phyloP scores from a whole-genome alignment of 257 asterid genomes.

The Solanum medicagineum region DNA sequence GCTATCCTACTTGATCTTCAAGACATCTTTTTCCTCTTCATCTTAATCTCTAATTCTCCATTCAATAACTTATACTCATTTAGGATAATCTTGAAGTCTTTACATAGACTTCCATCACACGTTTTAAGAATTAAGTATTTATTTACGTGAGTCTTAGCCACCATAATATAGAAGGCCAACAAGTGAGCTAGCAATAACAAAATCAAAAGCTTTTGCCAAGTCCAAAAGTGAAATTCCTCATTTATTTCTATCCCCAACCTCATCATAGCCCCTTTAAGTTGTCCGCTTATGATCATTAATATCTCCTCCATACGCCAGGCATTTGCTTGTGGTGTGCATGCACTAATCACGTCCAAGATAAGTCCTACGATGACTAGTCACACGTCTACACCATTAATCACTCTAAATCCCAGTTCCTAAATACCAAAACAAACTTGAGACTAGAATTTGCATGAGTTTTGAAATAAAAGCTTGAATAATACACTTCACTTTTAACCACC shows the following conservation, averaged over 20 bases:
- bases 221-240: neutral
- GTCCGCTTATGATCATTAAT: neutral
- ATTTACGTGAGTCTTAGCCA: neutral
- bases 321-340: neutral
- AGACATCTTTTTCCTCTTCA: too few species aligned
- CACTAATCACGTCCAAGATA: neutral
- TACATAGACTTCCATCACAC: neutral
- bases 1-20: too few species aligned
- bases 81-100: neutral
- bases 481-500: neutral
- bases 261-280: neutral
- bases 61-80: neutral
- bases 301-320: neutral
- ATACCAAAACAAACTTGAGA: neutral
- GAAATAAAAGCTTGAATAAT: neutral
- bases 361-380: neutral
- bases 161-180: too few species aligned
- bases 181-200: neutral
- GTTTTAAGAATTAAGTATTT: neutral
- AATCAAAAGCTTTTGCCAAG: neutral
- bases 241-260: neutral
- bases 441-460: neutral
- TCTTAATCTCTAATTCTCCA: too few species aligned
- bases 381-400: neutral
- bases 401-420: neutral